Percentiles rank a stretch among this genome's conserved stretches.
phyloP scores from a whole-genome alignment of 371 early-diverging fungal species.

The Syncephalastrum contaminatum region DNA sequence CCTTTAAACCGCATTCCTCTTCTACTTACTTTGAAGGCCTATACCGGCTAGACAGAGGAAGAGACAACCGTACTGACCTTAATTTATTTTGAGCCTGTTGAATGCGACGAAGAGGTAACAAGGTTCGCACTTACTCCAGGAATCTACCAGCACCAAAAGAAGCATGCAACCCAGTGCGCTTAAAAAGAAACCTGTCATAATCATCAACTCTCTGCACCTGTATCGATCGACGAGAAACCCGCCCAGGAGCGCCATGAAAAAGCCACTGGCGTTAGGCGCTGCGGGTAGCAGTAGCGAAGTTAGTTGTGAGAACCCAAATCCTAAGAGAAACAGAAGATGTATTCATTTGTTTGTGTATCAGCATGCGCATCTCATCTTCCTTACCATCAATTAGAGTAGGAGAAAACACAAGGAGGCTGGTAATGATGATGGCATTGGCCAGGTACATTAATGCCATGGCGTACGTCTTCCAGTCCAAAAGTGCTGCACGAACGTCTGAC shows the following conservation, averaged over 20 bases:
- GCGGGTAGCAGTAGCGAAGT: conserved; percentile 32
- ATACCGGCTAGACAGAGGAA: conserved; percentile 11
- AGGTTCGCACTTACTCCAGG: conserved; percentile 21
- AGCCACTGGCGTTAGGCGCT: conserved; percentile 23
- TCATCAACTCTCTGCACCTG: conserved; percentile 19
- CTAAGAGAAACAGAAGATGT: too few species aligned
- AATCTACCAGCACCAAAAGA: conserved; percentile 15
- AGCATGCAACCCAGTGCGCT: conserved; percentile 22
- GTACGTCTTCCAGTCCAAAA: conserved; percentile 31
- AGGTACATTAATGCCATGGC: conserved; percentile 20
- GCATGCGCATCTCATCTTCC: too few species aligned
- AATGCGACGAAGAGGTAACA: too few species aligned
- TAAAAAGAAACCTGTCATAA: conserved; percentile 21
- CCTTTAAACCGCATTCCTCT: not conserved
- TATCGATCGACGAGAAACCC: conserved; percentile 27
- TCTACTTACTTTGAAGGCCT: conserved; percentile 28
- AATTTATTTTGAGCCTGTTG: too few species aligned
- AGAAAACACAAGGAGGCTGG: conserved; percentile 23
- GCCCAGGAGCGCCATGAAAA: conserved; percentile 21
- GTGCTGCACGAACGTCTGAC: conserved; percentile 6
- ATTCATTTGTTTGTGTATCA: too few species aligned
- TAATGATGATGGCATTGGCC: conserved; percentile 19
- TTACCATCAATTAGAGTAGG: conserved; percentile 25
- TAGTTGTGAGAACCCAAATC: conserved; percentile 24
- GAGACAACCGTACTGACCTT: too few species aligned